Evolutionary conservation across 192 early-diverging fungal species (phyloP).

Genomic region (Coemansia sp.): DNA sequence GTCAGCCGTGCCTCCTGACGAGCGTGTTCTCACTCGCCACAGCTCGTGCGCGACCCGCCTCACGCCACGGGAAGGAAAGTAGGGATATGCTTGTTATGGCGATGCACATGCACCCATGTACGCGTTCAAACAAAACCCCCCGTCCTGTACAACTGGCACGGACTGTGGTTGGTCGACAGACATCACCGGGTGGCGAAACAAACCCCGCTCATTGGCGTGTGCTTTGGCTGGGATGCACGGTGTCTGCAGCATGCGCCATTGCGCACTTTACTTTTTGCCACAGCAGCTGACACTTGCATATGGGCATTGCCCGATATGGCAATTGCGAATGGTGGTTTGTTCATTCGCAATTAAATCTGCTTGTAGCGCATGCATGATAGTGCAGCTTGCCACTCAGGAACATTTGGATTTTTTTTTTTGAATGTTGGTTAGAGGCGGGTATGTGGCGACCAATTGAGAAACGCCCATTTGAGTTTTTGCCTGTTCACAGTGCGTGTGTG

Average conservation of each 20-base stretch:
- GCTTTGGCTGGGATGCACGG: background rate
- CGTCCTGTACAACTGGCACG: background rate
- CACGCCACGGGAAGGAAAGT: background rate
- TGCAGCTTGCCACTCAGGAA: background rate
- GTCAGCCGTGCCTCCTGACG: background rate
- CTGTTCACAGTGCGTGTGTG: background rate
- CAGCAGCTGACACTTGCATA: slow-evolving; percentile 5
- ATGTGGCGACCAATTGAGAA: background rate
- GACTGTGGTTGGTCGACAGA: background rate
- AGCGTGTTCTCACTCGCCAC: slow-evolving; percentile 3
- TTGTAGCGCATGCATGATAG: background rate
- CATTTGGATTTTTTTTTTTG: background rate
- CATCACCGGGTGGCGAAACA: background rate
- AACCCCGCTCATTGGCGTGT: background rate
- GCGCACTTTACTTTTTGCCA: background rate
- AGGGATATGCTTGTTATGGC: background rate
- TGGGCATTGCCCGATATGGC: background rate
- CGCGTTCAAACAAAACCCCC: background rate
- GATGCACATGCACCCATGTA: background rate
- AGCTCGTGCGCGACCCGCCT: background rate
- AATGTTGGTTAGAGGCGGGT: background rate
- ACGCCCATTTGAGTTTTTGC: background rate
- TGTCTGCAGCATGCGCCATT: slow-evolving; percentile 2
- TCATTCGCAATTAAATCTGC: slow-evolving; percentile 1
- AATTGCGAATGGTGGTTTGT: slow-evolving; percentile 2